These are phyloP conservation scores for Cardamine chenopodiifolia DNA, from an alignment of 345 rosid species.

Conservation along the genomic window DNA sequence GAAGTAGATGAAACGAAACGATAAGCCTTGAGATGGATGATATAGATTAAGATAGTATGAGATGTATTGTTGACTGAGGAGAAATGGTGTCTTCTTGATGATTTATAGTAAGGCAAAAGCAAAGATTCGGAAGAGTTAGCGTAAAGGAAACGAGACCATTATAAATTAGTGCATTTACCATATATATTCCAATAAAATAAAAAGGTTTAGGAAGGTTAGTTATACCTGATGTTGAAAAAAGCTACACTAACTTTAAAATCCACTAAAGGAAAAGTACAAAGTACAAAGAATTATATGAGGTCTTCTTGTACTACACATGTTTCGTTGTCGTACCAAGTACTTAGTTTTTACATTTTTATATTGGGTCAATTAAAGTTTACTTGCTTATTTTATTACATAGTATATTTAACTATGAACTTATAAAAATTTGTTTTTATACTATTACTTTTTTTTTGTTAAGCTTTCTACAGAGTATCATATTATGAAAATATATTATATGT, in stretches of 20 bases:
- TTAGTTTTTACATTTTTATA: not conserved
- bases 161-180: conserved; percentile 9
- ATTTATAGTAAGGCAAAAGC: conserved; percentile 38
- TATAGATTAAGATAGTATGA: not conserved
- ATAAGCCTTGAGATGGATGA: conserved; percentile 21
- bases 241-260: conserved; percentile 16
- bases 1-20: conserved; percentile 15
- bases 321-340: conserved; percentile 28
- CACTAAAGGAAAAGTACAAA: conserved; percentile 20
- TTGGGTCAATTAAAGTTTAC: conserved; percentile 10
- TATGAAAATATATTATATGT: not conserved
- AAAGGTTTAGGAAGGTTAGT: conserved; percentile 36
- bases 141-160: conserved; percentile 44
- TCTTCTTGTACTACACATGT: conserved; percentile 36
- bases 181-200: conserved; percentile 25
- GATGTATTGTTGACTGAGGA: conserved; percentile 26
- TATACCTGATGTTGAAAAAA: conserved; percentile 34
- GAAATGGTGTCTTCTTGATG: conserved; percentile 2
- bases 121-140: conserved; percentile 41
- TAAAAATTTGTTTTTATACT: not conserved
- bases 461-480: not conserved
- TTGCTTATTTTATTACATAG: no score
- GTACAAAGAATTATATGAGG: not conserved
- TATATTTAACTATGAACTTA: no score
- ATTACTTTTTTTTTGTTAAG: not conserved